Percentiles rank a stretch among this genome's conserved stretches.
Evolutionary conservation across 2,329 filamentous ascomycete genomes (phyloP).

Genomic region (Cryphonectria nitschkei): DNA sequence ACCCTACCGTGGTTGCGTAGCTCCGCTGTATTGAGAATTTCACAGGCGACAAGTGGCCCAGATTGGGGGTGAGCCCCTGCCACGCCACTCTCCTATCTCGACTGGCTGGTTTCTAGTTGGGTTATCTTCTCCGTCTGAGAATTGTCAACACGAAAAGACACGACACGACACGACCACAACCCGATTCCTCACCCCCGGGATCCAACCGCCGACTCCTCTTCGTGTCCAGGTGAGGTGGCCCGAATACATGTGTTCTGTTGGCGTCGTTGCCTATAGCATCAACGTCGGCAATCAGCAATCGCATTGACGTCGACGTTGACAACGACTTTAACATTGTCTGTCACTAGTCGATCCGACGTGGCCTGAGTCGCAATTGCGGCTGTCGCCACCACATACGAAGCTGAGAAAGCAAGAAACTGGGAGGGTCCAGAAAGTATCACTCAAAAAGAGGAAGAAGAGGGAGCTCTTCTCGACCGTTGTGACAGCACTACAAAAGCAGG

Average conservation of each 20-base stretch:
- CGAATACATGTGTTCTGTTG: background rate
- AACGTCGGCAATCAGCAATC: background rate
- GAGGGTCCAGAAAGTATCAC: background rate
- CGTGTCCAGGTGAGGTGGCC: background rate
- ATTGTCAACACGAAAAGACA: background rate
- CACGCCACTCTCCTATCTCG: conserved; percentile 6
- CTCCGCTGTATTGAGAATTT: background rate
- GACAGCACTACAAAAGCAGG: background rate
- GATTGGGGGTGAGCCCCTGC: background rate
- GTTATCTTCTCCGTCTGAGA: background rate
- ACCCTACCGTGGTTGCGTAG: background rate
- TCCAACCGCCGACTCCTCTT: background rate
- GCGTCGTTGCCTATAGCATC: background rate
- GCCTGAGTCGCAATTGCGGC: background rate
- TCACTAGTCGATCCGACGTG: background rate
- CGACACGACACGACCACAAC: background rate
- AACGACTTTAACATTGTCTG: background rate
- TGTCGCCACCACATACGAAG: background rate
- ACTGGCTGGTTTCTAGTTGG: background rate
- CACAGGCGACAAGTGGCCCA: background rate
- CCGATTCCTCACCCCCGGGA: background rate
- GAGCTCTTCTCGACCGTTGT: background rate
- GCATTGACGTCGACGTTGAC: background rate
- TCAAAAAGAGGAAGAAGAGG: background rate
- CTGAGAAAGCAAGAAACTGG: no score